Conservation (phyloP, 140 eudicot genomes). For the Stevia rebaudiana region DNA sequence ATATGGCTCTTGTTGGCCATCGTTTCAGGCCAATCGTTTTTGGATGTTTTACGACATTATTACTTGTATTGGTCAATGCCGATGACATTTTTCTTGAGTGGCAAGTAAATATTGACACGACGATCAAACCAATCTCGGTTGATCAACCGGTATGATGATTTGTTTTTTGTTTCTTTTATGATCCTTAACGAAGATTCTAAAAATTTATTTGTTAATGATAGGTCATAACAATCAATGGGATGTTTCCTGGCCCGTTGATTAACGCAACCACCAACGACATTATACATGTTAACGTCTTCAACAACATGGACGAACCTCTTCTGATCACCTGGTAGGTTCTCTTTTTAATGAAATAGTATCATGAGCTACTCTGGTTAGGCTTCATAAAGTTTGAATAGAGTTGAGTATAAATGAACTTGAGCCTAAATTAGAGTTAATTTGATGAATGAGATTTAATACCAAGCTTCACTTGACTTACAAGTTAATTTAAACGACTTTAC, state of each 20-base stretch:
- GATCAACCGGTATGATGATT: conserved; percentile 50
- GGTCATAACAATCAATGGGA: conserved; percentile 61
- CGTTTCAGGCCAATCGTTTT: not conserved
- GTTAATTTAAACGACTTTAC: too few species aligned
- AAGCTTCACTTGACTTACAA: too few species aligned
- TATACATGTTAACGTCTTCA: conserved; percentile 53
- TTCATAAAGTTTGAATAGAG: too few species aligned
- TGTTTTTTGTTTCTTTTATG: not conserved
- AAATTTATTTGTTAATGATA: not conserved
- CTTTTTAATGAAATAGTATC: too few species aligned
- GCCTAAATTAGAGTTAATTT: too few species aligned
- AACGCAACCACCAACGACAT: conserved; percentile 57
- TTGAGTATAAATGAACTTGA: too few species aligned
- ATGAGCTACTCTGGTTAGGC: too few species aligned
- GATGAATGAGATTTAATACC: too few species aligned
- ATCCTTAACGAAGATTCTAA: too few species aligned
- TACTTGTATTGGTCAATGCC: conserved; percentile 11
- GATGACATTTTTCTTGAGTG: conserved; percentile 46
- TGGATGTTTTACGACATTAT: not conserved
- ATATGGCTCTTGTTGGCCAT: conserved; percentile 23
- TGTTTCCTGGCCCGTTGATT: conserved; percentile 69
- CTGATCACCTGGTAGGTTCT: conserved; percentile 52
- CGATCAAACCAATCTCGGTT: conserved; percentile 30
- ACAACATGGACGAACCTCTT: conserved; percentile 63
- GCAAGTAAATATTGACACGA: conserved; percentile 46